Conservation (phyloP, 495 filamentous ascomycete genomes). For the Xylaria longipes region DNA sequence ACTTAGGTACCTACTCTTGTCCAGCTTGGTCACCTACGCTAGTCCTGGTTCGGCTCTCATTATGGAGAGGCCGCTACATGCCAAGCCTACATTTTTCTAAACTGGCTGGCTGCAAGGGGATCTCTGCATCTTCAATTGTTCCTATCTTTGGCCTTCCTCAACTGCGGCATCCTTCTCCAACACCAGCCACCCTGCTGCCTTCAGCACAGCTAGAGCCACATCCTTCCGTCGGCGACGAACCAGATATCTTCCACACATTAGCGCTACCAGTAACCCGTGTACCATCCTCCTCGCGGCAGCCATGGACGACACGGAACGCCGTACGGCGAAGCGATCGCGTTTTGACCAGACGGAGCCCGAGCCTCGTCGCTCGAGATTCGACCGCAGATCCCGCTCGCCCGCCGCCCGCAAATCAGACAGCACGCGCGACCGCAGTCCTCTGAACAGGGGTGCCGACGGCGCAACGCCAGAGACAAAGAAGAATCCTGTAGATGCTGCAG, state of each 20-base stretch:
- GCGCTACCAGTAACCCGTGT: not conserved
- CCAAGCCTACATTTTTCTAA: constrained; percentile 25
- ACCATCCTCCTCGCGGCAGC: not conserved
- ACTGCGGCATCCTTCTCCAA: constrained; percentile 12
- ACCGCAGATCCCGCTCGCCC: constrained; percentile 86
- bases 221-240: not conserved
- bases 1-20: not conserved
- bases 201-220: not conserved
- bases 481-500: constrained; percentile 71
- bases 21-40: constrained; percentile 1
- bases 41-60: not conserved
- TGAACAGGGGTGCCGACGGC: constrained; percentile 63
- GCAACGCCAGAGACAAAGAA: constrained; percentile 53
- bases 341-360: constrained; percentile 90
- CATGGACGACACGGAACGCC: constrained; percentile 83
- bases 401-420: constrained; percentile 62
- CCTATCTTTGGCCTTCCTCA: not conserved
- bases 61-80: not conserved
- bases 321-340: constrained; percentile 80
- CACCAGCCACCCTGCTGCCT: constrained; percentile 1
- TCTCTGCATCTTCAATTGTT: constrained; percentile 15
- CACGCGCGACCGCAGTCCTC: constrained; percentile 80
- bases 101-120: constrained; percentile 9
- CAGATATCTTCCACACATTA: not conserved
- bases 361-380: constrained; percentile 77